Base-by-base conservation (phyloP, 257 asterid species). In the Gynochthodes officinalis region DNA sequence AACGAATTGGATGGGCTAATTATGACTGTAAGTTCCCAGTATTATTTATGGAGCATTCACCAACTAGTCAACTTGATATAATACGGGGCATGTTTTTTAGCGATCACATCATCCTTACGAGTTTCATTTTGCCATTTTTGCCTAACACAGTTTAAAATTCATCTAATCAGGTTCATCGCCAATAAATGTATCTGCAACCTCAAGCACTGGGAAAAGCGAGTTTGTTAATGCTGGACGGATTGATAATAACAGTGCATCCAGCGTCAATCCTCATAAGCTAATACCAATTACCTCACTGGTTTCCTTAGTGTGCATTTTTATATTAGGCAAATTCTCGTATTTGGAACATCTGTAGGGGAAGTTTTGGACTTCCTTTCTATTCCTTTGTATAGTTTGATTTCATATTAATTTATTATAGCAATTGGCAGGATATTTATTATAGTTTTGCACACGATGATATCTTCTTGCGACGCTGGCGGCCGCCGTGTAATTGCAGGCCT, bases 1-100 rank as follows among this genome's bases (percentile, higher is more conserved):
- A 90, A 68, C 84, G 85, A 79, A 85, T 95, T 37, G 99, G 99
- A 81, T 95, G 99, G 99, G 87, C 84, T 13, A 90, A 85, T 69
- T 92, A 88, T 59, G 95, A 95, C 84, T 92, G 99, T 95, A 90
- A 92, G 97, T 88, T 80, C 46, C 27, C 60, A 18, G 12, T 15
- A n/a, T 50, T 30, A 12, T n/a, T n/a, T 28, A 14, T 42, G 33
- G 43, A 64, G 40, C 42, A 35, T 75, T 42, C 35, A 0, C 39
- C 40, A 18, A 35, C 64, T 35, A 16, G 21, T 60, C 42, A 21
- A 25, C 53, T 3, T 72, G 35, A 46, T 59, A 28, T 21, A 27
- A 1, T 21, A n/a, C n/a, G 15, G n/a, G 30, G 35, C 32, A 12
- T n/a, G 13, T 1, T 7, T 11, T 67, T 48, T 10, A 67, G 12